These are phyloP conservation scores for Straminergon stramineum DNA, from an alignment of 225 moss, liverwort and hornwort genomes.

Conservation along the genomic window DNA sequence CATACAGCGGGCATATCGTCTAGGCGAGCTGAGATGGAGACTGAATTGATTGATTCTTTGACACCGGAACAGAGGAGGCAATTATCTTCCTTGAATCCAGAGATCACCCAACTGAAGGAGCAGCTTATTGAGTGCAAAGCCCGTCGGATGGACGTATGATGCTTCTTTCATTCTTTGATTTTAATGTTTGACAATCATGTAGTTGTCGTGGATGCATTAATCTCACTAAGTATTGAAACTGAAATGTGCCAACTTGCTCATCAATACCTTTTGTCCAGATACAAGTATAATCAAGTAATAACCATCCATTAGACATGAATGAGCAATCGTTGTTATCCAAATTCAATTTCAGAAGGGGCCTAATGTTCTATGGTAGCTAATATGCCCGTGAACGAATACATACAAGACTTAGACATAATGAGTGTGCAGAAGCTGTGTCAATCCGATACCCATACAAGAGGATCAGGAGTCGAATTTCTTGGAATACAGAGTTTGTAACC, in stretches of 20 bases:
- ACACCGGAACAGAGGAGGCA: slow-evolving; percentile 57
- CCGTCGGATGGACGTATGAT: slow-evolving; percentile 68
- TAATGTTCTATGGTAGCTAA: background rate
- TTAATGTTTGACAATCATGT: background rate
- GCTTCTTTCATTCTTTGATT: background rate
- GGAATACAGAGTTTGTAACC: background rate
- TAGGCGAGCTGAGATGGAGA: slow-evolving; percentile 72
- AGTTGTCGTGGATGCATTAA: background rate
- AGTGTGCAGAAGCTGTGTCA: background rate
- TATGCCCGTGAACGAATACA: background rate
- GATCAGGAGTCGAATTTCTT: background rate
- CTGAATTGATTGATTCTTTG: slow-evolving; percentile 76
- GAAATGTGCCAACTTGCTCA: background rate
- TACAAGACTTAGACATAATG: background rate
- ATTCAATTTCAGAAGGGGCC: background rate
- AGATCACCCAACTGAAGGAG: slow-evolving; percentile 72
- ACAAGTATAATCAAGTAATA: background rate
- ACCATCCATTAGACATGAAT: background rate
- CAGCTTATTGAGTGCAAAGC: slow-evolving; percentile 65
- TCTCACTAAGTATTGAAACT: background rate
- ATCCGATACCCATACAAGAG: background rate
- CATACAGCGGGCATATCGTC: slow-evolving; percentile 60
- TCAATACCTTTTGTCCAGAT: background rate
- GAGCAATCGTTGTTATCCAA: background rate
- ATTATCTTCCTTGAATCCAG: slow-evolving; percentile 74